A percentile compares a stretch with the other conserved stretches of the same genome.
phyloP scores from a whole-genome alignment of 345 rosid genomes.

The Raphanus sativus region DNA sequence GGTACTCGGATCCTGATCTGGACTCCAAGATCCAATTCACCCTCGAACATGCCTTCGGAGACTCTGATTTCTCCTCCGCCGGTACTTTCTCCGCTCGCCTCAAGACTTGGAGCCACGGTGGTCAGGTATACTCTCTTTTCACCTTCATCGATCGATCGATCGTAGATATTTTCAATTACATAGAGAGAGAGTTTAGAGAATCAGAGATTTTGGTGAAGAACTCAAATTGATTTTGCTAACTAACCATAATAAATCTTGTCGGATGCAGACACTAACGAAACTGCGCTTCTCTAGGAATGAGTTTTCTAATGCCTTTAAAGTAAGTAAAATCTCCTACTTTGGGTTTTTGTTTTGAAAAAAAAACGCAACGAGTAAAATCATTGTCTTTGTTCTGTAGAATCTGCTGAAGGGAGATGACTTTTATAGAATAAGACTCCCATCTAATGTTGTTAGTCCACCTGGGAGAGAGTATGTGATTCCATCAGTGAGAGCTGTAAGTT shows the following conservation, averaged over 20 bases:
- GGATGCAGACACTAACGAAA: conserved; percentile 74
- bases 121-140: conserved; percentile 47
- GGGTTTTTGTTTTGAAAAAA: no score
- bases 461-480: conserved; percentile 72
- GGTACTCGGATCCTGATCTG: conserved; percentile 67
- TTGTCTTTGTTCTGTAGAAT: conserved; percentile 51
- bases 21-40: conserved; percentile 93
- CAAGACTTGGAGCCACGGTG: conserved; percentile 75
- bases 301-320: conserved; percentile 60
- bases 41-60: conserved; percentile 90
- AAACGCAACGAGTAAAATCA: not conserved
- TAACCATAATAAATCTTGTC: no score
- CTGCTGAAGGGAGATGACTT: conserved; percentile 76
- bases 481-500: conserved; percentile 56
- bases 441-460: conserved; percentile 73
- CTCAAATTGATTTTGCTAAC: not conserved
- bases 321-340: no score
- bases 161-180: not conserved
- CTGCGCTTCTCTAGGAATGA: conserved; percentile 77
- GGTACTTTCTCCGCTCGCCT: conserved; percentile 95
- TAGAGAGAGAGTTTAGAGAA: no score
- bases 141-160: no score
- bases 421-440: conserved; percentile 84
- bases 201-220: no score
- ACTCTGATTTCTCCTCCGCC: conserved; percentile 73